phyloP scores from a whole-genome alignment of 2,329 filamentous ascomycete species.

The Aureobasidium sp. region DNA sequence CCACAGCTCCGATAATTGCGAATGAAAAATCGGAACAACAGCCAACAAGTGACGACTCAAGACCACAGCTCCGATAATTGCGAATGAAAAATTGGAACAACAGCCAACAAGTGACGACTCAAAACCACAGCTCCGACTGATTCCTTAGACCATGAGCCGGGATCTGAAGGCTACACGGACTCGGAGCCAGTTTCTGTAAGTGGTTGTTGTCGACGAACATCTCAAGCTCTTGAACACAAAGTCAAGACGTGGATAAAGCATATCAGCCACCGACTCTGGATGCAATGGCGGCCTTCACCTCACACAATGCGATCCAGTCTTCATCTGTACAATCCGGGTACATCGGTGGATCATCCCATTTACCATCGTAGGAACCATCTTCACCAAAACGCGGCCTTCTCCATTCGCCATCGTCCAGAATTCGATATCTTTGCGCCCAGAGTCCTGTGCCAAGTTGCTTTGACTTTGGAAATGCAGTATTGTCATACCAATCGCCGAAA shows the following conservation, averaged over 20 bases:
- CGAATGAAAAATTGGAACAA: background rate
- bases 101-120: no score
- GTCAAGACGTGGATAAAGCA: no score
- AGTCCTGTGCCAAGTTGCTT: background rate
- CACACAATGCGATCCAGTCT: slow-evolving; percentile 1
- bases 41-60: no score
- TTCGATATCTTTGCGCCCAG: slow-evolving; percentile 4
- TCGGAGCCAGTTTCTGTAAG: background rate
- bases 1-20: background rate
- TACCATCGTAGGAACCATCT: background rate
- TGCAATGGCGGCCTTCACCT: background rate
- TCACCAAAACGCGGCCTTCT: background rate
- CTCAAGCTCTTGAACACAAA: background rate
- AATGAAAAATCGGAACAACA: background rate
- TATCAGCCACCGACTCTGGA: background rate
- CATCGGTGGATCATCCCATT: background rate
- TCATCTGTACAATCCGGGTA: slow-evolving; percentile 9
- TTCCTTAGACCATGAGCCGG: no score
- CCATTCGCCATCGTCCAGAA: background rate
- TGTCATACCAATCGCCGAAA: slow-evolving; percentile 2
- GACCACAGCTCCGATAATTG: background rate
- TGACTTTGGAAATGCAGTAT: background rate
- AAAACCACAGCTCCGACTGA: background rate
- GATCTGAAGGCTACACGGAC: background rate
- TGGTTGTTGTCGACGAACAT: background rate